phyloP scores from a whole-genome alignment of 805 yeast species.

The Schizosaccharomyces osmophilus region DNA sequence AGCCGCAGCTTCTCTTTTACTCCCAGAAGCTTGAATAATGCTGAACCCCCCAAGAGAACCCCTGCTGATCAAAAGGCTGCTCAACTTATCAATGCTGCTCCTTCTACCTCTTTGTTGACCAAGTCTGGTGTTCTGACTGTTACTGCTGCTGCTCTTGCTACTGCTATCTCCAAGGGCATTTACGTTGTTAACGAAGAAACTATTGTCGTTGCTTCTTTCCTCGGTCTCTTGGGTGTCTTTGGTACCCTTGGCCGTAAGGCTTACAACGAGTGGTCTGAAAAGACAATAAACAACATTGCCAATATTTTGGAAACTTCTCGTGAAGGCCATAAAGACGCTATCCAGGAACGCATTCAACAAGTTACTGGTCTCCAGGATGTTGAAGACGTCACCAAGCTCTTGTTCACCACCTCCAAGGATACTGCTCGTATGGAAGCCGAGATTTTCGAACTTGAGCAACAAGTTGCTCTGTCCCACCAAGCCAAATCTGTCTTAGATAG shows the following conservation, averaged over 20 bases:
- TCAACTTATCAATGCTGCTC: conserved; percentile 72
- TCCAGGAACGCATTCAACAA: conserved; percentile 68
- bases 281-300: conserved; percentile 57
- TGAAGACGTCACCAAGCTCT: conserved; percentile 68
- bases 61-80: conserved; percentile 84
- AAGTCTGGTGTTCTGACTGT: conserved; percentile 93
- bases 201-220: conserved; percentile 55
- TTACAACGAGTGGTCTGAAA: conserved; percentile 82
- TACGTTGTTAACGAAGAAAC: conserved; percentile 89
- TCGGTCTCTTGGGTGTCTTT: conserved; percentile 46
- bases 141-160: conserved; percentile 76
- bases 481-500: conserved; percentile 92
- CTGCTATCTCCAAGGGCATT: conserved; percentile 81
- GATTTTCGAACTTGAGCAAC: conserved; percentile 79
- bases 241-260: conserved; percentile 83
- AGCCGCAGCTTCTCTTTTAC: not conserved
- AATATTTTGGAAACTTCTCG: conserved; percentile 70
- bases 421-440: conserved; percentile 89
- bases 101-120: conserved; percentile 68
- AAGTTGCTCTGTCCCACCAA: conserved; percentile 63
- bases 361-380: conserved; percentile 81
- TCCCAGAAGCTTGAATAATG: not conserved
- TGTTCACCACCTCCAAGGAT: conserved; percentile 86
- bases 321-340: conserved; percentile 74
- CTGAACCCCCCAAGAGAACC: conserved; percentile 12